Percentiles rank a stretch among this genome's conserved stretches.
Conservation (phyloP, 805 yeast species). For the Sugiyamaella americana region DNA sequence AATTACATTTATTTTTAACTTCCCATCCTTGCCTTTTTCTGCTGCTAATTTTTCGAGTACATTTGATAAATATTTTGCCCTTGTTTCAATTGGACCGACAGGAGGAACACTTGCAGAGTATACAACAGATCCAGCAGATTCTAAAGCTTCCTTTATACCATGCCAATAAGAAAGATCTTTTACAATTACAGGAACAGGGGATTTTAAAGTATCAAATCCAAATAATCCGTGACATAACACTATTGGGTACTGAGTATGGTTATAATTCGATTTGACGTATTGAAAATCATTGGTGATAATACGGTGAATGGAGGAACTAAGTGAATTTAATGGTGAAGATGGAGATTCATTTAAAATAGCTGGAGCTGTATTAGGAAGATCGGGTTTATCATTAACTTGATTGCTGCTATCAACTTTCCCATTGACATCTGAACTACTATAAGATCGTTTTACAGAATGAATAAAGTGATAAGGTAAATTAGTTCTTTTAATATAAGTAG, state of each 20-base stretch:
- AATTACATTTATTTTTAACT: conserved; percentile 54
- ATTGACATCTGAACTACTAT: too few species aligned
- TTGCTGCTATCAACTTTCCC: too few species aligned
- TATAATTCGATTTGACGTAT: conserved; percentile 37
- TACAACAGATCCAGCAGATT: conserved; percentile 58
- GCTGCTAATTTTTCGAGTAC: conserved; percentile 34
- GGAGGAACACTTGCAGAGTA: conserved; percentile 76
- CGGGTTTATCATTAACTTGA: too few species aligned
- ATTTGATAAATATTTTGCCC: conserved; percentile 54
- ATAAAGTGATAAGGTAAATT: too few species aligned
- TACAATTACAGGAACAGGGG: conserved; percentile 34
- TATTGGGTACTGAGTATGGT: conserved; percentile 63
- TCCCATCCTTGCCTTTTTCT: conserved; percentile 20
- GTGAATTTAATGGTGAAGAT: too few species aligned
- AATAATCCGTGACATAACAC: conserved; percentile 82
- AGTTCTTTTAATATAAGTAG: too few species aligned
- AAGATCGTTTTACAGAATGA: too few species aligned
- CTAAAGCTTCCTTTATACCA: conserved; percentile 63
- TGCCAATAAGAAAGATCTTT: conserved; percentile 67
- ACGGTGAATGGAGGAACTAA: too few species aligned
- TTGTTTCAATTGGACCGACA: conserved; percentile 62
- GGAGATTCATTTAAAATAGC: too few species aligned
- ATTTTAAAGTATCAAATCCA: conserved; percentile 60
- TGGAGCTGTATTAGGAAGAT: too few species aligned
- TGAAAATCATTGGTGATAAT: conserved; percentile 16